A percentile compares a stretch with the other conserved stretches of the same genome.
These are phyloP conservation scores for Saccharomycopsis fodiens DNA, from an alignment of 805 yeast species.

Conservation along the genomic window DNA sequence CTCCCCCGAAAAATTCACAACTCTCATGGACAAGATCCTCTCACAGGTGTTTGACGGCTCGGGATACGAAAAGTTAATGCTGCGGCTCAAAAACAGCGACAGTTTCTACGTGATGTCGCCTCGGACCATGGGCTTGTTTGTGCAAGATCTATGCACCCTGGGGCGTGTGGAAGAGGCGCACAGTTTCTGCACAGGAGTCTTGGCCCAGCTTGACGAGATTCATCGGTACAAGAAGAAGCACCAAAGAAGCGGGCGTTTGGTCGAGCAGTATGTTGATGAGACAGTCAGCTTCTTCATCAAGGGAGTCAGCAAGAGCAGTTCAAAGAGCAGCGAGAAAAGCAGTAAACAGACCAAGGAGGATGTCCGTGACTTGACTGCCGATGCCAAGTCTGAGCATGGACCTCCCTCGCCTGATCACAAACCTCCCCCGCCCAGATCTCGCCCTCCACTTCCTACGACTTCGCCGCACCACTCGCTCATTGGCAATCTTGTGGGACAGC, in stretches of 20 bases:
- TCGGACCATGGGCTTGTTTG: neutral
- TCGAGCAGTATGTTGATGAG: neutral
- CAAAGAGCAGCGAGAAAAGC: too few relatives aligned
- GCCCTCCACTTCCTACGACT: neutral
- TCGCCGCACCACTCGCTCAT: neutral
- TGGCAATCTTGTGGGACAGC: neutral
- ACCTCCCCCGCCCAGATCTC: too few relatives aligned
- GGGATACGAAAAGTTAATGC: neutral
- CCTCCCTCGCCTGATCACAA: neutral
- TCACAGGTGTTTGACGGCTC: neutral
- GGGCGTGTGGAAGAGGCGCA: neutral
- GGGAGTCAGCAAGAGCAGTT: neutral
- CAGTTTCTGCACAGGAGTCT: neutral
- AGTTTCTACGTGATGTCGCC: neutral
- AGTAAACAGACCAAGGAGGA: too few relatives aligned
- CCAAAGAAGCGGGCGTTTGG: neutral
- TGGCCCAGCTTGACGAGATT: neutral
- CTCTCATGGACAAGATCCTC: neutral
- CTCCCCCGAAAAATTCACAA: neutral
- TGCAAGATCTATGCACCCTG: neutral
- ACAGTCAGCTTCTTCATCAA: neutral
- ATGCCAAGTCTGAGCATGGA: too few relatives aligned
- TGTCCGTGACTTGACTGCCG: too few relatives aligned
- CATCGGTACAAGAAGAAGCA: neutral
- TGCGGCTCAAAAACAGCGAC: neutral